Percentiles rank a stretch among this genome's conserved stretches.
Conservation (phyloP, 208 protist genomes). For the Lotmaria passim region DNA sequence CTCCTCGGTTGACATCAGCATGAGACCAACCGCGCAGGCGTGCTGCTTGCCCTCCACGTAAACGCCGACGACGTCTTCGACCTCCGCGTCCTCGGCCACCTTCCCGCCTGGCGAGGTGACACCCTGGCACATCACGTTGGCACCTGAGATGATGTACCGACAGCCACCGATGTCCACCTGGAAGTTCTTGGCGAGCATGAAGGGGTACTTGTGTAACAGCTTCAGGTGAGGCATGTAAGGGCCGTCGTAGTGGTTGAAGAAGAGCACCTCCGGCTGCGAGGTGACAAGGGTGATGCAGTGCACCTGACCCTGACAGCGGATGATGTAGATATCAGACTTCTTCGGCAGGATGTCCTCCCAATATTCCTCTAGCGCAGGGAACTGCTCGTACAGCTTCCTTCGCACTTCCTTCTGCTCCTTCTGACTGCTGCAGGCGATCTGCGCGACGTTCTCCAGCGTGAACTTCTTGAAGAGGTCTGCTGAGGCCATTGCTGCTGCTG, state of each 20-base stretch:
- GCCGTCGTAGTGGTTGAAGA: slow-evolving; percentile 96
- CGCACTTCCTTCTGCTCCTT: slow-evolving; percentile 93
- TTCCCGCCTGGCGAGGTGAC: slow-evolving; percentile 95
- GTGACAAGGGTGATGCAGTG: slow-evolving; percentile 92
- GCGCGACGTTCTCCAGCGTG: slow-evolving; percentile 87
- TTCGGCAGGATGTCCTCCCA: slow-evolving; percentile 96
- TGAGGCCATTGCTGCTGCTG: slow-evolving; percentile 32
- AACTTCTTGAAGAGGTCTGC: slow-evolving; percentile 92
- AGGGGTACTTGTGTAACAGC: slow-evolving; percentile 97
- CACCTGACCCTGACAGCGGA: slow-evolving; percentile 93
- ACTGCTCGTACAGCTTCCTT: slow-evolving; percentile 87
- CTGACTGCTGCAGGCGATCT: slow-evolving; percentile 85
- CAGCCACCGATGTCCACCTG: slow-evolving; percentile 98
- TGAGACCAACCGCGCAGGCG: slow-evolving; percentile 93
- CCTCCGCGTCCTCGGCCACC: slow-evolving; percentile 61
- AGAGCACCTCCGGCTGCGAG: slow-evolving; percentile 94
- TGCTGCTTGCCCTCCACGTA: slow-evolving; percentile 97
- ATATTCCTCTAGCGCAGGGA: slow-evolving; percentile 73
- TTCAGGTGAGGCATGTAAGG: slow-evolving; percentile 95
- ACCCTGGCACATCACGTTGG: slow-evolving; percentile 98
- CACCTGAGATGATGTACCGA: slow-evolving; percentile 96
- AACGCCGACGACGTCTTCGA: slow-evolving; percentile 80
- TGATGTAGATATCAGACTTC: slow-evolving; percentile 91
- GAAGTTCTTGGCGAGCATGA: slow-evolving; percentile 91
- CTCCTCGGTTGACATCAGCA: slow-evolving; percentile 93